These are phyloP conservation scores for Tilletia walkeri DNA, from an alignment of 1,284 basidiomycete species.

Conservation along the genomic window DNA sequence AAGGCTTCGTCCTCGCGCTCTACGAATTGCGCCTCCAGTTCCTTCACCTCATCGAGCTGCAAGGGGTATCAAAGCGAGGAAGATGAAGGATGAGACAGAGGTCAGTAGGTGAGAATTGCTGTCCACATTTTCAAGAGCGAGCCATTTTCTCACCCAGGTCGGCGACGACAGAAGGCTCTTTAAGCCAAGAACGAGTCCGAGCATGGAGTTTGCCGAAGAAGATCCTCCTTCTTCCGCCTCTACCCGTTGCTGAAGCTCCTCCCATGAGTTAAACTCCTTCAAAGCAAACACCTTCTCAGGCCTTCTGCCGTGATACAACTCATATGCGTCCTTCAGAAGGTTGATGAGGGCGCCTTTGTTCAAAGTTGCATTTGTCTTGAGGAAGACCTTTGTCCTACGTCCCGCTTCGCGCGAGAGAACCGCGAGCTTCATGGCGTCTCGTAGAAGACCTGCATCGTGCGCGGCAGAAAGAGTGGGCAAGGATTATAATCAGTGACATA, in stretches of 20 bases:
- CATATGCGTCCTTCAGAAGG: conserved; percentile 44
- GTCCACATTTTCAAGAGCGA: no score
- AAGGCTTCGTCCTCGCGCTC: conserved; percentile 28
- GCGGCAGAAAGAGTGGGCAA: not conserved
- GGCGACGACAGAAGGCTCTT: conserved; percentile 30
- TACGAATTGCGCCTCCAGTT: conserved; percentile 38
- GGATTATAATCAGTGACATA: no score
- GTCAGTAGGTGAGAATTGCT: no score
- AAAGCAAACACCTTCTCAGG: conserved; percentile 34
- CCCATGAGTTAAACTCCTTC: conserved; percentile 46
- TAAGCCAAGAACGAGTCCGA: conserved; percentile 40
- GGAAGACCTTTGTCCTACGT: conserved; percentile 29
- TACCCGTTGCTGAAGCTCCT: conserved; percentile 45
- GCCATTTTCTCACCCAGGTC: conserved; percentile 26
- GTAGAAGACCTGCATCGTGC: not conserved
- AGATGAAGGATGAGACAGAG: not conserved
- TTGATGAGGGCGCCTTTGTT: conserved; percentile 33
- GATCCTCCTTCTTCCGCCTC: conserved; percentile 43
- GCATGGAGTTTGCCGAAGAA: conserved; percentile 38
- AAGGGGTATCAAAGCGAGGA: not conserved
- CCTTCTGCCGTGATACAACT: conserved; percentile 37
- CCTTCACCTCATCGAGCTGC: conserved; percentile 29
- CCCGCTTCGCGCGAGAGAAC: conserved; percentile 26
- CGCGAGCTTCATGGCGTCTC: conserved; percentile 35
- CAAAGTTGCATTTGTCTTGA: conserved; percentile 44